phyloP scores from a whole-genome alignment of 2,329 filamentous ascomycete species.

The Fusarium pseudoanthophilum region DNA sequence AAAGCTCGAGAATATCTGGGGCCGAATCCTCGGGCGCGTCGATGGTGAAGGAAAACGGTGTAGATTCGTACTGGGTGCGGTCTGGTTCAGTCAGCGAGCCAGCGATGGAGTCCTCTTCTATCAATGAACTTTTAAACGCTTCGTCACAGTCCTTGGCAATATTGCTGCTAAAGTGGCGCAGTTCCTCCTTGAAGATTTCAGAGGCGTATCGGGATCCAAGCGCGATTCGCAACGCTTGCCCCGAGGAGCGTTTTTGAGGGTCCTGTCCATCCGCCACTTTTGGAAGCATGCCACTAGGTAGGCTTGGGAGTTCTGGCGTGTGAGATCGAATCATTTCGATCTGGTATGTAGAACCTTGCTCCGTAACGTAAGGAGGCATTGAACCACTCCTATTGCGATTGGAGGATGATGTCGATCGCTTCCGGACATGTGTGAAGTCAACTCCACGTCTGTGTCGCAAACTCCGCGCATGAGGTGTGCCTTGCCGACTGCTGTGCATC shows the following conservation, averaged over 20 bases:
- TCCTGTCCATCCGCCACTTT: conserved; percentile 35
- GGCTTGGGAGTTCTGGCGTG: conserved; percentile 47
- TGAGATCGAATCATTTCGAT: conserved; percentile 39
- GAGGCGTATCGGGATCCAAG: conserved; percentile 44
- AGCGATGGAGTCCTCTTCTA: conserved; percentile 53
- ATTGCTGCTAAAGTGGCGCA: conserved; percentile 84
- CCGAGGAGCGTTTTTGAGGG: conserved; percentile 16
- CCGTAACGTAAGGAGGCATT: conserved; percentile 31
- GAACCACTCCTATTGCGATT: conserved; percentile 36
- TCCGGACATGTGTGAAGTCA: conserved; percentile 64
- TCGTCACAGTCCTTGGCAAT: conserved; percentile 92
- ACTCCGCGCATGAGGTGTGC: conserved; percentile 54
- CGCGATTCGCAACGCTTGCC: conserved; percentile 10
- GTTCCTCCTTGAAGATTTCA: conserved; percentile 73
- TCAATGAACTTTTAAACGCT: conserved; percentile 79
- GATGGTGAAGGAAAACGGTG: conserved; percentile 57
- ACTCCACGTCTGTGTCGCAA: conserved; percentile 64
- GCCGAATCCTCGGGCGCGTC: conserved; percentile 46
- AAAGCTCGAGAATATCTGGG: conserved; percentile 19
- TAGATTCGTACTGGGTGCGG: conserved; percentile 49
- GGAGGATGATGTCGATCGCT: conserved; percentile 49
- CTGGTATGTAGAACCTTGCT: conserved; percentile 34
- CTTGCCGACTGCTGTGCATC: conserved; percentile 58
- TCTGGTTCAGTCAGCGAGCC: conserved; percentile 49
- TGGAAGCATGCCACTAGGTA: conserved; percentile 41